Conservation (phyloP, 2,329 filamentous ascomycete genomes). For the Tympanopsis confertula region DNA sequence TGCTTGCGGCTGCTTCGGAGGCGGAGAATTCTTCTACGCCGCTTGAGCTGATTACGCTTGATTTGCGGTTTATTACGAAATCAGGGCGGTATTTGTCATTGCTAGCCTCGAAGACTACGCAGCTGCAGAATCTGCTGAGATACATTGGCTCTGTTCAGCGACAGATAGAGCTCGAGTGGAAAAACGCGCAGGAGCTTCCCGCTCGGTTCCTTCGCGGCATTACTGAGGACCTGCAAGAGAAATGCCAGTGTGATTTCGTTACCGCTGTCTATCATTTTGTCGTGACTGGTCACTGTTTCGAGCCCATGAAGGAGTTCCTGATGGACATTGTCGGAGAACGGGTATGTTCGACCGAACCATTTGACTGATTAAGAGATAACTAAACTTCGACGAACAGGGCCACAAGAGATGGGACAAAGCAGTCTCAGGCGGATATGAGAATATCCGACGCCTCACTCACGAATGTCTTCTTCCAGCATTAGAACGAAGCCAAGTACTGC, state of each 20-base stretch:
- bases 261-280: conserved; percentile 49
- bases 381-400: conserved; percentile 22
- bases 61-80: conserved; percentile 40
- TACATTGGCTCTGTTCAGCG: conserved; percentile 44
- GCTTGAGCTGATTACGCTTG: conserved; percentile 31
- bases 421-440: conserved; percentile 40
- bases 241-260: conserved; percentile 35
- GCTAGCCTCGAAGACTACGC: conserved; percentile 46
- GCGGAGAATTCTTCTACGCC: conserved; percentile 8
- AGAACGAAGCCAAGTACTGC: conserved; percentile 42
- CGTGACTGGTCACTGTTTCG: conserved; percentile 45
- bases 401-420: conserved; percentile 54
- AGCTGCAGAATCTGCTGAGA: conserved; percentile 45
- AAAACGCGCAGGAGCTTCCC: conserved; percentile 41
- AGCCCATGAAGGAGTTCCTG: conserved; percentile 46
- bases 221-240: conserved; percentile 40
- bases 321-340: conserved; percentile 41
- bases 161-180: conserved; percentile 44
- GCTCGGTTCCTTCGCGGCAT: conserved; percentile 40
- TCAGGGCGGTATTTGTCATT: conserved; percentile 41
- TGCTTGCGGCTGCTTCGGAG: conserved; percentile 25
- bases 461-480: conserved; percentile 50
- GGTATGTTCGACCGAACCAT: conserved; percentile 15
- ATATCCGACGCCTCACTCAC: conserved; percentile 41
- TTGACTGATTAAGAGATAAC: not conserved